Percentiles rank a stretch among this genome's conserved stretches.
phyloP scores from a whole-genome alignment of 1,139 yeast species.

The Yamadazyma taylorii region DNA sequence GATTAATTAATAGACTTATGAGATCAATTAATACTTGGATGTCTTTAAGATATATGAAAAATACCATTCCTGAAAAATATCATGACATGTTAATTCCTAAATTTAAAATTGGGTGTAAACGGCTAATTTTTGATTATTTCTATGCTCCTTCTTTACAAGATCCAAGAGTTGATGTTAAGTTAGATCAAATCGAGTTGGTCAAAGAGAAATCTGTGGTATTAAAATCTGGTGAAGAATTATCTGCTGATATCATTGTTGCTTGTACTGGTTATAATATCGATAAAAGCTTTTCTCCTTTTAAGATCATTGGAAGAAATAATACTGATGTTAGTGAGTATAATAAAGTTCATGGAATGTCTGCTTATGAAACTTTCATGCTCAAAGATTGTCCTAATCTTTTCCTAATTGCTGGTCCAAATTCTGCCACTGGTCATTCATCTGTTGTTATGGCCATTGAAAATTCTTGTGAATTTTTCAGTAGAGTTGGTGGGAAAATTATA shows the following conservation, averaged over 20 bases:
- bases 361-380: slow-evolving; percentile 37
- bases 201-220: slow-evolving; percentile 31
- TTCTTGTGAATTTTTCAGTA: slow-evolving; percentile 26
- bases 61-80: slow-evolving; percentile 34
- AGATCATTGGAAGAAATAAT: slow-evolving; percentile 31
- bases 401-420: slow-evolving; percentile 42
- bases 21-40: slow-evolving; percentile 25
- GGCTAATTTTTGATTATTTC: slow-evolving; percentile 39
- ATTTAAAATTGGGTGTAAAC: slow-evolving; percentile 45
- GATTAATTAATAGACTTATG: slow-evolving; percentile 25
- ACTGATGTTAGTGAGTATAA: slow-evolving; percentile 23
- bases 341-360: slow-evolving; percentile 33
- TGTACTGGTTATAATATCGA: slow-evolving; percentile 42
- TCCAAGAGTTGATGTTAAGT: slow-evolving; percentile 28
- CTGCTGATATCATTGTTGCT: slow-evolving; percentile 44
- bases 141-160: slow-evolving; percentile 38
- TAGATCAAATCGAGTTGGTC: slow-evolving; percentile 26
- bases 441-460: slow-evolving; percentile 45
- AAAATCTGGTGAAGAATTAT: slow-evolving; percentile 27
- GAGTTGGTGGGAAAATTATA: slow-evolving; percentile 28
- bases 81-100: slow-evolving; percentile 36
- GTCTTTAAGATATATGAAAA: slow-evolving; percentile 30
- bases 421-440: slow-evolving; percentile 47
- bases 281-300: slow-evolving; percentile 20
- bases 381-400: slow-evolving; percentile 40